Evolutionary conservation across 257 asterid species (phyloP).

Genomic region (Solanum verrucosum): DNA sequence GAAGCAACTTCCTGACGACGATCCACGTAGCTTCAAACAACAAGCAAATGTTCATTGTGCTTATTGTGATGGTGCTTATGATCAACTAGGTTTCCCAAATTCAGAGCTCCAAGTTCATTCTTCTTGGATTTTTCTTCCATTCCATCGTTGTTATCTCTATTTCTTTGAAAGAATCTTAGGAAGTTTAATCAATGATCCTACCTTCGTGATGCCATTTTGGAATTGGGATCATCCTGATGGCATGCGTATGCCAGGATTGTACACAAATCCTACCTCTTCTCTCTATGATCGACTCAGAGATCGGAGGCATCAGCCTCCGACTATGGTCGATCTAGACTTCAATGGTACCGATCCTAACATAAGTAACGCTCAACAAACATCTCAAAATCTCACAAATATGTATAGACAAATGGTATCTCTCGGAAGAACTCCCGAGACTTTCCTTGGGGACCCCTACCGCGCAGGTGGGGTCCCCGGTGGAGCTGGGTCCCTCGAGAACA

Average conservation of each 20-base stretch:
- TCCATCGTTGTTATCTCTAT: constrained; percentile 56
- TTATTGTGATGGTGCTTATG: constrained; percentile 79
- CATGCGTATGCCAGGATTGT: constrained; percentile 46
- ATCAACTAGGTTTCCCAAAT: constrained; percentile 65
- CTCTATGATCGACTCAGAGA: constrained; percentile 55
- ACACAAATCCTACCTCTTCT: constrained; percentile 36
- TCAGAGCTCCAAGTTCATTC: constrained; percentile 70
- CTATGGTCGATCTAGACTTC: constrained; percentile 43
- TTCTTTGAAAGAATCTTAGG: constrained; percentile 67
- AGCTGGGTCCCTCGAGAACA: constrained; percentile 51
- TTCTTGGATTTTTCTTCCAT: constrained; percentile 77
- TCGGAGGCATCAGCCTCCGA: constrained; percentile 54
- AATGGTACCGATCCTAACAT: constrained; percentile 18
- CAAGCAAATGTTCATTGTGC: constrained; percentile 86
- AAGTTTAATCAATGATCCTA: constrained; percentile 56
- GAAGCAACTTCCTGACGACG: constrained; percentile 70
- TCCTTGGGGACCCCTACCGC: constrained; percentile 59
- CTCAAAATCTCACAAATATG: constrained; percentile 49
- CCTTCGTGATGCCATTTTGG: constrained; percentile 74
- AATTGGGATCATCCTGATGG: constrained; percentile 70
- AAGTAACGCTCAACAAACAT: constrained; percentile 12
- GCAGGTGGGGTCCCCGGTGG: constrained; percentile 62
- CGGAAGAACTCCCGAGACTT: constrained; percentile 37
- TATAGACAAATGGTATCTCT: constrained; percentile 70
- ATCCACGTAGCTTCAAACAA: constrained; percentile 71